Percentiles rank a stretch among this genome's conserved stretches.
Conservation (phyloP, 2,329 filamentous ascomycete genomes). For the Ophiostoma ulmi region DNA sequence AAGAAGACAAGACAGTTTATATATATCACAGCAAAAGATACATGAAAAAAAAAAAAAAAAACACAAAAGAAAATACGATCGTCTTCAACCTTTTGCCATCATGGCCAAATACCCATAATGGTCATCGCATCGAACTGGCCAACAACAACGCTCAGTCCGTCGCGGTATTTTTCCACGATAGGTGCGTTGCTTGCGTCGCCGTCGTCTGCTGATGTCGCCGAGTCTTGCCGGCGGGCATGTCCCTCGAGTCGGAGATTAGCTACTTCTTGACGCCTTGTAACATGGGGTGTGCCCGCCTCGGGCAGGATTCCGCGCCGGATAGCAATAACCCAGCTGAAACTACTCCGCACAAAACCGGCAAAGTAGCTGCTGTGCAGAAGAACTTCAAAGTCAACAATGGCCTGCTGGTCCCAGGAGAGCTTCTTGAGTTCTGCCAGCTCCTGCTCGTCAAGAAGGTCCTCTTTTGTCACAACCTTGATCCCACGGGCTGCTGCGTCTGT, state of each 20-base stretch:
- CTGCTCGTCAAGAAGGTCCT: slow-evolving; percentile 34
- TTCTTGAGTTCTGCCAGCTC: slow-evolving; percentile 32
- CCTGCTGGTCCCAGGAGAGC: slow-evolving; percentile 33
- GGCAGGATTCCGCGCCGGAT: slow-evolving; percentile 22
- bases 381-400: slow-evolving; percentile 24
- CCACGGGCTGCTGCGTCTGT: slow-evolving; percentile 31
- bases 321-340: slow-evolving; percentile 24
- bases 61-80: neutral
- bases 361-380: slow-evolving; percentile 23
- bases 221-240: slow-evolving; percentile 10
- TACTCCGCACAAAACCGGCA: slow-evolving; percentile 23
- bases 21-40: neutral
- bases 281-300: slow-evolving; percentile 18
- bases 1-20: neutral
- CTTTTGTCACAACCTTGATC: slow-evolving; percentile 35
- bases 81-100: neutral
- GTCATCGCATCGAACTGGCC: slow-evolving; percentile 24
- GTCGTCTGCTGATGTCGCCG: neutral
- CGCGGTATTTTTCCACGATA: slow-evolving; percentile 24
- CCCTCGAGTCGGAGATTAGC: neutral
- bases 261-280: slow-evolving; percentile 1
- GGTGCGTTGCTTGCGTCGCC: neutral
- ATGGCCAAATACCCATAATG: slow-evolving; percentile 24
- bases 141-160: slow-evolving; percentile 22
- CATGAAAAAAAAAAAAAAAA: neutral